These are phyloP conservation scores for Aspergillus clavatus DNA, from an alignment of 2,329 filamentous ascomycete genomes.

Conservation along the genomic window DNA sequence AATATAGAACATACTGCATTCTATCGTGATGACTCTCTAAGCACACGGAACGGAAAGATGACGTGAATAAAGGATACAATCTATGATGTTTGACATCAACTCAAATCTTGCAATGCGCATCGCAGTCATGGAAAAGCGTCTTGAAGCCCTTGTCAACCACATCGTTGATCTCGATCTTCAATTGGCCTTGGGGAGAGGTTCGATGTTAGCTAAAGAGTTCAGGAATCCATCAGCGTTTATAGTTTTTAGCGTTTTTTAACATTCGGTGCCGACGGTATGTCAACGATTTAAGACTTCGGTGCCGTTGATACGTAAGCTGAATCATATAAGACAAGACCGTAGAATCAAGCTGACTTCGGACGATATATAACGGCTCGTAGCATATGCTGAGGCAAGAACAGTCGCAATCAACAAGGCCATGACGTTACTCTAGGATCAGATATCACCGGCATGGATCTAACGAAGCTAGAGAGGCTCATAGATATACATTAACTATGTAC, in stretches of 20 bases:
- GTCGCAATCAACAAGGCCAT: not conserved
- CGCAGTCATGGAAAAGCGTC: constrained; percentile 54
- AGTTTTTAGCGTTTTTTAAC: no score
- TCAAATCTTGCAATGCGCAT: constrained; percentile 60
- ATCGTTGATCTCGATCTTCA: constrained; percentile 52
- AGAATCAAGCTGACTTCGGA: no score
- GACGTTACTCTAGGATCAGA: not conserved
- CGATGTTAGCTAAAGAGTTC: not conserved
- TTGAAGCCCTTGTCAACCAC: constrained; percentile 55
- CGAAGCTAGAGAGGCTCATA: not conserved
- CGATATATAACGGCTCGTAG: no score
- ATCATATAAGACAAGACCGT: no score
- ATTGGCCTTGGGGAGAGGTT: constrained; percentile 37
- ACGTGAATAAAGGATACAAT: not conserved
- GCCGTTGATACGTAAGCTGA: no score
- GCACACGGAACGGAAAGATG: not conserved
- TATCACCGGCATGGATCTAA: not conserved
- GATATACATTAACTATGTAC: not conserved
- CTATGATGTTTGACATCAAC: constrained; percentile 16
- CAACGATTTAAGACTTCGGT: no score
- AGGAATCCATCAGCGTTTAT: no score
- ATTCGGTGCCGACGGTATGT: no score
- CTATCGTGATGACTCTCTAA: not conserved
- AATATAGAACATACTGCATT: not conserved
- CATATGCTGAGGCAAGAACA: not conserved